A percentile compares a stretch with the other conserved stretches of the same genome.
These are phyloP conservation scores for Corymbia maculata DNA, from an alignment of 345 rosid genomes.

Conservation along the genomic window DNA sequence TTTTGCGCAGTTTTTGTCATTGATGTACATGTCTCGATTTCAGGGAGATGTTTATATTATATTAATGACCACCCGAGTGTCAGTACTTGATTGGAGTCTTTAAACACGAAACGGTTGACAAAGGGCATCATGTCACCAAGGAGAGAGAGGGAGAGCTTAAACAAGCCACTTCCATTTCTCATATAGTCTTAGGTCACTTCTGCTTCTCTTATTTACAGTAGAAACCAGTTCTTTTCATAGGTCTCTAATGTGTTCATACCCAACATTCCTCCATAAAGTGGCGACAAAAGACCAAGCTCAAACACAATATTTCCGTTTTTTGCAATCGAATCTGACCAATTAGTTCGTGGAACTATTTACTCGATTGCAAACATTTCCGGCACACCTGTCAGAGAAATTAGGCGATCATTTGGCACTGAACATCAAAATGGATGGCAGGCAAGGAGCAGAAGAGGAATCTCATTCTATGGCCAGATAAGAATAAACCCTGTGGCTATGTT, in stretches of 20 bases:
- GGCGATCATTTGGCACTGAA: neutral
- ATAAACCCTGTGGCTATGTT: neutral
- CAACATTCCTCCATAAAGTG: neutral
- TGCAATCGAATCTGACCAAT: neutral
- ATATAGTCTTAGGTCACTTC: neutral
- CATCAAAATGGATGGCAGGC: neutral
- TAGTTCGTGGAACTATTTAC: neutral
- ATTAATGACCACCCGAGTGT: neutral
- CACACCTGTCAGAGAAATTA: neutral
- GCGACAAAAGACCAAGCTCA: neutral
- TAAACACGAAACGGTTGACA: neutral
- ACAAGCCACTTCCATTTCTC: neutral
- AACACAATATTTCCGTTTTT: neutral
- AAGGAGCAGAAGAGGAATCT: neutral
- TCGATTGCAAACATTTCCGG: neutral
- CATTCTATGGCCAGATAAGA: neutral
- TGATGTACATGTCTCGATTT: neutral
- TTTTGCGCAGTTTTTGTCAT: neutral
- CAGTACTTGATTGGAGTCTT: neutral
- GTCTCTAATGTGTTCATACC: fast-evolving
- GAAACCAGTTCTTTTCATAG: neutral
- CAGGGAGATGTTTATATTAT: neutral
- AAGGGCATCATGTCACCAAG: neutral
- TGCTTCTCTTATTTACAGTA: neutral
- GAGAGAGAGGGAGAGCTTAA: neutral